Evolutionary conservation across 306 rosid species (phyloP), one percentile per base, ranked within the genome.

Genomic region (Cucurbita maxima): DNA sequence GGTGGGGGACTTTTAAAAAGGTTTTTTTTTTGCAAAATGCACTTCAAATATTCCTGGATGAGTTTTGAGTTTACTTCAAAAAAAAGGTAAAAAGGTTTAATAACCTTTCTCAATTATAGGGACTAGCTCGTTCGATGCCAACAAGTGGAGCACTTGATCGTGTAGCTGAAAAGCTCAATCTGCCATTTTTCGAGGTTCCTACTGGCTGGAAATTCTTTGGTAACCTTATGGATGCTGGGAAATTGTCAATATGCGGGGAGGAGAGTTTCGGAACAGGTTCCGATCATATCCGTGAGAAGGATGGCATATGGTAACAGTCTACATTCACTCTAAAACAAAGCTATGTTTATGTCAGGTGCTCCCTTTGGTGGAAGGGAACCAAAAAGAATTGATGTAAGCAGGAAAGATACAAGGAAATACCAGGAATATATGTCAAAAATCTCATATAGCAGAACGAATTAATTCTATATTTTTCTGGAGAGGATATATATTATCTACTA

Each of bases 181-280:
- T 95, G 45, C 92, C 96, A 14, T 91, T 95, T 81, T 95, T 89
- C 47, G 99, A 95, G 96, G 99, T 95, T 59, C 97, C 99, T 71
- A 95, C 99, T 10, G 99, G 97, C 20, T 95, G 99, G 97, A 95
- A 95, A 74, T 95, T 91, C 86, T 95, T 95, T 75, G 99, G 97
- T 63, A 95, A 95, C 85, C 97, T 95, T 72, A 95, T 91, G 99
- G 99, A 95, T 86, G 96, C 96, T 22, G 97, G 96, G 72, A 84
- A 88, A 75, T 79, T 95, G 86, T 95, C 96, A 14, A 82, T 95
- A 64, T 95, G 99, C 11, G 99, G 99, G 63, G 99, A 95, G 81
- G 99, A 95, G 85, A 95, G 99, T 78, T 95, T 95, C 25, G 96
- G 99, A 84, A 95, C 97, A 44, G 97, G 97, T 66, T 95, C 99